Percentiles rank a stretch among this genome's conserved stretches.
phyloP scores from a whole-genome alignment of 495 filamentous ascomycete genomes.

The Apodospora peruviana region DNA sequence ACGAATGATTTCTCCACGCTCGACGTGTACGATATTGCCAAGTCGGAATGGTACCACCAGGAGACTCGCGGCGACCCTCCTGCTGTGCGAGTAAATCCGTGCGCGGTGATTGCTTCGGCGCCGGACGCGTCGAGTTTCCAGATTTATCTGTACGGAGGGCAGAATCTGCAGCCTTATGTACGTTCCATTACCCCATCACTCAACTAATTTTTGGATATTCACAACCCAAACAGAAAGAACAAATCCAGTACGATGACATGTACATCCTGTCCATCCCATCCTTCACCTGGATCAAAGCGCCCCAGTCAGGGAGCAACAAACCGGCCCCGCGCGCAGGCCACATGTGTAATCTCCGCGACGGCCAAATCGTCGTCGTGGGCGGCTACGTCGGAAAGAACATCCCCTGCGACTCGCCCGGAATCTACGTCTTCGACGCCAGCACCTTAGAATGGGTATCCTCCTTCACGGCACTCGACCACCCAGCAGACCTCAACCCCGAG shows the following conservation, averaged over 20 bases:
- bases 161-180: constrained; percentile 58
- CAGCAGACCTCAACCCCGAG: constrained; percentile 27
- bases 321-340: constrained; percentile 64
- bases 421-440: constrained; percentile 64
- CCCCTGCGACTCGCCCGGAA: constrained; percentile 61
- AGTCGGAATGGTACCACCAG: constrained; percentile 75
- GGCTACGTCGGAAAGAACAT: constrained; percentile 60
- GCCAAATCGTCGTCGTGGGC: constrained; percentile 67
- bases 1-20: constrained; percentile 64
- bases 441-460: constrained; percentile 54
- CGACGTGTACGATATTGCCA: constrained; percentile 71
- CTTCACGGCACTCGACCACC: constrained; percentile 45
- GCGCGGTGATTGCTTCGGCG: constrained; percentile 64
- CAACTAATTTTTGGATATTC: not conserved
- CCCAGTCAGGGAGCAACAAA: constrained; percentile 42
- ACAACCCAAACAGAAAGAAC: constrained; percentile 14
- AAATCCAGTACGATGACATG: constrained; percentile 67
- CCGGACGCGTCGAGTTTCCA: constrained; percentile 67
- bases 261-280: constrained; percentile 72
- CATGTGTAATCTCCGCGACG: constrained; percentile 61
- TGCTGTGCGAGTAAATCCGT: constrained; percentile 65
- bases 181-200: not conserved
- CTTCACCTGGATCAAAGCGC: constrained; percentile 68
- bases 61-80: constrained; percentile 58
- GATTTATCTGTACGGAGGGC: constrained; percentile 71